These are phyloP conservation scores for Aspergillus melleus DNA, from an alignment of 2,329 filamentous ascomycete genomes.

Conservation along the genomic window DNA sequence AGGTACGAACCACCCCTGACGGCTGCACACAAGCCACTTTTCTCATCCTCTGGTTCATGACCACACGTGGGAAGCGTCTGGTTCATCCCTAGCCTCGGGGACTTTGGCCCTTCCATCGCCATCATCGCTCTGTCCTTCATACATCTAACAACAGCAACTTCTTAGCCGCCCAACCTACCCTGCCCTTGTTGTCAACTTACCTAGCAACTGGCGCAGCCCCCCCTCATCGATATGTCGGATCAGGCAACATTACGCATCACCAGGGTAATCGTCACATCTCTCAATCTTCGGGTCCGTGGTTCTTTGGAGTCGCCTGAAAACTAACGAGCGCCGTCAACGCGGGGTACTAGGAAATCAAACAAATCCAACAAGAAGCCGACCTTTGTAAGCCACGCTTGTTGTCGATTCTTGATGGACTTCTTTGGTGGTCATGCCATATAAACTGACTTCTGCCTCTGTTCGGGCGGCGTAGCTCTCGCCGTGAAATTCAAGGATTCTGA, in stretches of 20 bases:
- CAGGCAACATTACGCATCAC: constrained; percentile 87
- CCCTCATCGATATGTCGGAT: constrained; percentile 62
- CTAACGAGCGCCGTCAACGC: constrained; percentile 15
- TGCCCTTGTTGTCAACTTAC: neutral
- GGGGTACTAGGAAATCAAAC: constrained; percentile 69
- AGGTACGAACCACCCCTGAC: too few species aligned
- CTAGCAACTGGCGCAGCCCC: neutral
- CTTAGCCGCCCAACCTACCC: neutral
- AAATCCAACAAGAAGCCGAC: constrained; percentile 80
- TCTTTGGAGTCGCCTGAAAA: constrained; percentile 14
- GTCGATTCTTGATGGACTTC: neutral
- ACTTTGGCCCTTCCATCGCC: neutral
- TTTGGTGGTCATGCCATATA: neutral
- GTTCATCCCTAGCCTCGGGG: neutral
- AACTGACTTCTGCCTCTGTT: constrained; percentile 15
- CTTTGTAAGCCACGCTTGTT: constrained; percentile 63
- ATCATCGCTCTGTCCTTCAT: neutral
- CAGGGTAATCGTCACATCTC: constrained; percentile 58
- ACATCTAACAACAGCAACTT: neutral
- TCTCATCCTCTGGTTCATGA: too few species aligned
- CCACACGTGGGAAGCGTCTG: too few species aligned
- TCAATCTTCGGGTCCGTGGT: neutral
- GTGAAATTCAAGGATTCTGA: constrained; percentile 86
- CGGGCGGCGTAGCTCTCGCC: constrained; percentile 65
- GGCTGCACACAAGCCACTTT: too few species aligned